phyloP scores from a whole-genome alignment of 2,329 filamentous ascomycete genomes.

The Fusarium bulbicola region DNA sequence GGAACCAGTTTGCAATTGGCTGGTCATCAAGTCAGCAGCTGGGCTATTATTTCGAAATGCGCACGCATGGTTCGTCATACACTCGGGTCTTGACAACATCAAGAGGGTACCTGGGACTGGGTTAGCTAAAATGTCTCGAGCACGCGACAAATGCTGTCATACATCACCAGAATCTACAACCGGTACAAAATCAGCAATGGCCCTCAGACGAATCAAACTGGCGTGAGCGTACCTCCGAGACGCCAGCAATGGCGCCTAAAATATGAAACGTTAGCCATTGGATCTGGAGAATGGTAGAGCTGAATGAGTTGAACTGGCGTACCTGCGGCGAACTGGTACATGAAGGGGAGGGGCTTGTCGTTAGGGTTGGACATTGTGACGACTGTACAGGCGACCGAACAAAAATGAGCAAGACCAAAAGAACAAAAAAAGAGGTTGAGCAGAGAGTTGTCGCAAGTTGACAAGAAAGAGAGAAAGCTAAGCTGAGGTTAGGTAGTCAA shows the following conservation, averaged over 20 bases:
- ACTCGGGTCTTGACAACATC: conserved; percentile 99
- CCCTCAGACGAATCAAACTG: conserved; percentile 29
- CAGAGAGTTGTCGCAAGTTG: conserved; percentile 23
- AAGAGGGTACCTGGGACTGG: conserved; percentile 84
- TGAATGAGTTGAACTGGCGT: conserved; percentile 46
- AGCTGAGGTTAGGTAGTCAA: conserved; percentile 1
- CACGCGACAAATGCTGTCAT: conserved; percentile 47
- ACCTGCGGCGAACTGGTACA: conserved; percentile 96
- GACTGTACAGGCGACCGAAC: conserved; percentile 7
- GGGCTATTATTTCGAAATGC: background rate
- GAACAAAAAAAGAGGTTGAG: conserved; percentile 15
- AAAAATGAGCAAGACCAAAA: conserved; percentile 1
- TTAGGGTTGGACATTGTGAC: conserved; percentile 49
- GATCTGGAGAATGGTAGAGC: background rate
- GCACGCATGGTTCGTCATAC: conserved; percentile 62
- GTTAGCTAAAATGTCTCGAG: conserved; percentile 29
- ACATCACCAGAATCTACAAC: conserved; percentile 86
- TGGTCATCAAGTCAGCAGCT: conserved; percentile 51
- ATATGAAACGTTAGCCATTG: conserved; percentile 36
- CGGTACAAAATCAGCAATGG: conserved; percentile 25
- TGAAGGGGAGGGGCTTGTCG: conserved; percentile 84
- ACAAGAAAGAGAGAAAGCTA: conserved; percentile 4
- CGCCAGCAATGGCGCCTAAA: conserved; percentile 89
- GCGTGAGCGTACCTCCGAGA: conserved; percentile 80
- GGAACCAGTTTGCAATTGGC: conserved; percentile 84